Evolutionary conservation across 768 basidiomycete species (phyloP), one percentile per base, ranked within the genome.

Genomic region (Suillus variegatus): DNA sequence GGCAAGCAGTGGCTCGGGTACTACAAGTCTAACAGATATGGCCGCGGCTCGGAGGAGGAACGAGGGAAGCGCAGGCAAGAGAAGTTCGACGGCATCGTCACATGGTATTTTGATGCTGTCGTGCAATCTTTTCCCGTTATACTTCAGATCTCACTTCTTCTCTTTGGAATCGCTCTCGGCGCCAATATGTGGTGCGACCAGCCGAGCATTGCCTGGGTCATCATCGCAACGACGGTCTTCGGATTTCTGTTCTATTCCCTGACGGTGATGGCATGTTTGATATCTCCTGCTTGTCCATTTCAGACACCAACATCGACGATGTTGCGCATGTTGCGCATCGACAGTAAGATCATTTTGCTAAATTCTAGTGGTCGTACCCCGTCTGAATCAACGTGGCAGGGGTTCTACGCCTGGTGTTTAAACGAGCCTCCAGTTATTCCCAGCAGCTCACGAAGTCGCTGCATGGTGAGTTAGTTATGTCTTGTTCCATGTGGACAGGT

Each of bases 1-100:
- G 68, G 68, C n/a, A 69, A 69, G 44, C 68, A 69, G 43, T 69
- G 68, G 68, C 68, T 69, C 2, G 43, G 40, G 16, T 22, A 61
- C n/a, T 61, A 61, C 56, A 36, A 44, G n/a, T 25, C 32, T 4
- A 56, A 35, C 38, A 32, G 51, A 52, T 52, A 32, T 18, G 57
- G 55, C 6, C 58, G 41, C 41, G 68, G 68, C 5, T 57, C 64
- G 6, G 35, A 51, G 10, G 64, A 64, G 18, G 47, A 69, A 32
- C 68, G 68, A 32, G 55, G 58, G 6, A 55, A 36, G 13, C 46
- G 56, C 35, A 28, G 68, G 20, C 68, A 69, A 16, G 44, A 57
- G 13, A 68, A 60, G 18, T 43, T 52, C 12, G 60, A 69, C 18
- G 68, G 65, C 32, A n/a, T 69, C n/a, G 41, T 51, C 18, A 62